Conservation (phyloP, 2,329 filamentous ascomycete species). For the Aspergillus nomiae region DNA sequence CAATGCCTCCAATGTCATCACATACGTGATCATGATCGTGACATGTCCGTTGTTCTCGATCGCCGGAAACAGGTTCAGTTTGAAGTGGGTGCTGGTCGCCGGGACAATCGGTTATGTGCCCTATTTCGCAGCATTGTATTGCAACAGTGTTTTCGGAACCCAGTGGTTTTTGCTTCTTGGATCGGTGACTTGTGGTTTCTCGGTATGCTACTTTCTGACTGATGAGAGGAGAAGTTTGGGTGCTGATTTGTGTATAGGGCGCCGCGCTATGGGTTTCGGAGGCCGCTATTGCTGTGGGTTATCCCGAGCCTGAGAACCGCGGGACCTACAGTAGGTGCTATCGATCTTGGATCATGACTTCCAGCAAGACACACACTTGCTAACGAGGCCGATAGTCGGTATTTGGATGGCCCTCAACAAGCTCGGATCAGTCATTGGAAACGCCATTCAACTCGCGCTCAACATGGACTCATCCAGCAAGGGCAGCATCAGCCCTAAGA, state of each 20-base stretch:
- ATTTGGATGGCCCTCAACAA: conserved; percentile 57
- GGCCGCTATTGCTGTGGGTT: not conserved
- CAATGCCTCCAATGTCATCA: conserved; percentile 47
- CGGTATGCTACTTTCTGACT: not conserved
- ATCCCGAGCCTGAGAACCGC: not conserved
- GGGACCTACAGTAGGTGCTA: not conserved
- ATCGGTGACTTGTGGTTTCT: conserved; percentile 1
- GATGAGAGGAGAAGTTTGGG: no score
- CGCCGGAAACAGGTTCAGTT: conserved; percentile 41
- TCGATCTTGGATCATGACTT: not conserved
- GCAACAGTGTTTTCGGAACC: not conserved
- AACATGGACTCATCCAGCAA: conserved; percentile 45
- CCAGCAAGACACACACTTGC: not conserved
- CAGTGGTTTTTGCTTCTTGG: not conserved
- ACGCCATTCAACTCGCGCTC: conserved; percentile 52
- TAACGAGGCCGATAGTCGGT: conserved; percentile 31
- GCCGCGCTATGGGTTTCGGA: conserved; percentile 1
- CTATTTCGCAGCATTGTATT: conserved; percentile 47
- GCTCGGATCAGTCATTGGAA: conserved; percentile 54
- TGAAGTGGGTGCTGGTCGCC: conserved; percentile 41
- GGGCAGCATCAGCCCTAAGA: conserved; percentile 49
- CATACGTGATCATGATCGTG: conserved; percentile 52
- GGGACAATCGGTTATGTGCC: conserved; percentile 49
- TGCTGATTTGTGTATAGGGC: not conserved
- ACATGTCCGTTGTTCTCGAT: conserved; percentile 45